Base-by-base conservation (phyloP, 306 rosid species). In the Cajanus cajan region DNA sequence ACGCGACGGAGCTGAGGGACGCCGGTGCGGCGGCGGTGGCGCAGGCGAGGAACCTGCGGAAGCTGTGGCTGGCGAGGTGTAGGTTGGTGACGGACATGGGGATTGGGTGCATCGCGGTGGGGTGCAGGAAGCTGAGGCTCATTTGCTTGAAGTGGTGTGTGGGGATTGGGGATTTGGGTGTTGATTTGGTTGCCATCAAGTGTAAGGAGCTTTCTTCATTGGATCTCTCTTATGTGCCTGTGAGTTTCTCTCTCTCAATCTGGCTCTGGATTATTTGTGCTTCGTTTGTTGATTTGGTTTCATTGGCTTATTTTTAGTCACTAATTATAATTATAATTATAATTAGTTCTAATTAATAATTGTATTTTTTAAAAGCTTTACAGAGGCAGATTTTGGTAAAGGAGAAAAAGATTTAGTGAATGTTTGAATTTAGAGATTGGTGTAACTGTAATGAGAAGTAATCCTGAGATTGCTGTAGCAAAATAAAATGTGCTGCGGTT, bases 211-310 rank as follows among this genome's bases (percentile, higher is more conserved):
- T 95, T 59, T 86, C 80, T 0, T 58, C 81, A 68, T 72, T 95
- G 86, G 98, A 95, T 89, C 97, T 95, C 59, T 93, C 99, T 10
- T 91, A 91, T 83, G 82, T 93, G 85, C 97, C 89, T 78, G 98
- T 95, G 80, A 78, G 77, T 68, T 55, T 55, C 7, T 15, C 8
- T 37, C 37, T 39, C 10, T 40, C 6, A 14, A 69, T 31, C 11
- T 78, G 63, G n/a, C 21, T 51, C 13, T 40, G 68, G 50, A 62
- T 50, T 72, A 31, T 66, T 69, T n/a, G 31, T 18, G 37, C 19
- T 19, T 65, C 9, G 48, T 36, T 64, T 34, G 34, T 59, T 36
- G 14, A 33, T 19, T 5, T 8, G 7, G 16, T 59, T 63, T 15
- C 15, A 33, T 63, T 37, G 14, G 31, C 2, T 64, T 37, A 37